A percentile compares a stretch with the other conserved stretches of the same genome.
Conservation (phyloP, 257 asterid genomes). For the Scutellaria galericulata region DNA sequence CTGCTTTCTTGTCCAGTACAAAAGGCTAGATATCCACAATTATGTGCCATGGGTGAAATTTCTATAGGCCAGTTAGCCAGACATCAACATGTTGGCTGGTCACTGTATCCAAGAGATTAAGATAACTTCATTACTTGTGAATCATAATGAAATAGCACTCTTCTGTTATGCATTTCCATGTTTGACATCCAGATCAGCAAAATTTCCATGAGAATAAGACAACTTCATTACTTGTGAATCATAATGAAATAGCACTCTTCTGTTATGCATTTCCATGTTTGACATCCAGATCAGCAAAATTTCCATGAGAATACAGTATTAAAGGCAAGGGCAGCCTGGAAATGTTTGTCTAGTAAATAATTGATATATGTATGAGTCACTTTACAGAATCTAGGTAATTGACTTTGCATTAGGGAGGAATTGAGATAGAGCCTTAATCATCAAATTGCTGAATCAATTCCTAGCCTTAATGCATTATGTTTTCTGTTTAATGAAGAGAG, state of each 20-base stretch:
- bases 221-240: too few species aligned
- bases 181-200: neutral
- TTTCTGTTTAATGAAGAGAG: constrained; percentile 2
- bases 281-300: neutral
- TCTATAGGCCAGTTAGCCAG: neutral
- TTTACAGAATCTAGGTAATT: constrained; percentile 1
- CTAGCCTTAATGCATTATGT: constrained; percentile 16
- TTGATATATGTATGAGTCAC: constrained; percentile 7
- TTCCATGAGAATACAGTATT: neutral
- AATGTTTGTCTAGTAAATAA: neutral
- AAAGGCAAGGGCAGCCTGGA: constrained; percentile 17
- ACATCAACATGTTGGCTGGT: neutral
- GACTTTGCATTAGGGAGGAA: neutral
- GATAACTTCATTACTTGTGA: neutral
- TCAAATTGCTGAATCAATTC: constrained; percentile 8
- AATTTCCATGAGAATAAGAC: constrained; percentile 1
- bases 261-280: neutral
- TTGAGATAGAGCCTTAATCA: constrained; percentile 4
- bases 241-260: neutral
- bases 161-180: neutral
- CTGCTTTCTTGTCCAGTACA: neutral
- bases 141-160: neutral
- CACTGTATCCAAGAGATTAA: neutral
- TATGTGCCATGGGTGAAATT: constrained; percentile 1
- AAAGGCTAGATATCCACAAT: neutral